A percentile compares a stretch with the other conserved stretches of the same genome.
These are phyloP conservation scores for Mortierella sp. DNA, from an alignment of 371 early-diverging fungal species.

Conservation along the genomic window DNA sequence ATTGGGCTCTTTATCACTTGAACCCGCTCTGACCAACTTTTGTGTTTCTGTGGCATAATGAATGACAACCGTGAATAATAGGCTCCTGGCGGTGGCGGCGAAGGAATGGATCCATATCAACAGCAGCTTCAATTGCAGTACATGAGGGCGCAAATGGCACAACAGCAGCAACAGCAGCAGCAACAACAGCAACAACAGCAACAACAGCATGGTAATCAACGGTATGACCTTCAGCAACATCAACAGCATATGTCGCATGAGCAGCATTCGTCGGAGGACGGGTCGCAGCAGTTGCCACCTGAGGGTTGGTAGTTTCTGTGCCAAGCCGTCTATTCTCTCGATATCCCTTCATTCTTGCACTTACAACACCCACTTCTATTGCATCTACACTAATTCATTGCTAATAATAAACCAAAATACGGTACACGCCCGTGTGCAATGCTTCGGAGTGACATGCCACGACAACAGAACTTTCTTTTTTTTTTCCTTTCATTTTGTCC, in stretches of 20 bases:
- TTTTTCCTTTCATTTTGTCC: not conserved
- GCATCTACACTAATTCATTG: conserved; percentile 7
- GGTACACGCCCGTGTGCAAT: not conserved
- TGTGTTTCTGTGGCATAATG: not conserved
- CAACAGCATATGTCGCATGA: not conserved
- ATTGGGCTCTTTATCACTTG: not conserved
- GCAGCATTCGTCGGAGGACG: not conserved
- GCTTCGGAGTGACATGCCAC: too few relatives aligned
- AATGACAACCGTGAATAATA: not conserved
- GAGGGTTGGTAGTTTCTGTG: conserved; percentile 4
- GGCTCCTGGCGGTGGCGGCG: conserved; percentile 19
- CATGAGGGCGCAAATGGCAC: conserved; percentile 48
- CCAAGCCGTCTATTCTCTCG: not conserved
- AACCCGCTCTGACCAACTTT: not conserved
- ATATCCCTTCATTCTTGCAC: not conserved
- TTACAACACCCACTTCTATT: not conserved
- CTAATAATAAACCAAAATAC: not conserved
- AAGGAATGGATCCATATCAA: conserved; percentile 42
- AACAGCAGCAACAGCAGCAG: conserved; percentile 31
- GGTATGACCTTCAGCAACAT: too few relatives aligned
- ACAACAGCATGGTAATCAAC: not conserved
- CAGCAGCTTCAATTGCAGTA: conserved; percentile 51
- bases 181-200: conserved; percentile 33
- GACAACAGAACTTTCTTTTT: not conserved
- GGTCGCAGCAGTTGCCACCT: conserved; percentile 10